Evolutionary conservation across 106 monocot species (phyloP), one percentile per base, ranked within the genome.

Genomic region (Dendrobium officinale): DNA sequence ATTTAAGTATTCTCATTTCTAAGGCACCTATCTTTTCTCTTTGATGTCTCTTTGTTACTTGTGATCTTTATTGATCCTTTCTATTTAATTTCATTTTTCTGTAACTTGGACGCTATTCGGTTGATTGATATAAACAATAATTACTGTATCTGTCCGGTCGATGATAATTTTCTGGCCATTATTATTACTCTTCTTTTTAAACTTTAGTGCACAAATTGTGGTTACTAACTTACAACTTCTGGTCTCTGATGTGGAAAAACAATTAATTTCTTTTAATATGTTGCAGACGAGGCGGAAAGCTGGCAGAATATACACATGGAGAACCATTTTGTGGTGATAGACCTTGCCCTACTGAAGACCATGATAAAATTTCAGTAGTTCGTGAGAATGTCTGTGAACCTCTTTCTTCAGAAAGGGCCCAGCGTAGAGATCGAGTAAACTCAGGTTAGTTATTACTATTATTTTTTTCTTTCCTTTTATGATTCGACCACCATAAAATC

Each of bases 201-300:
- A 70, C 33, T 16, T 70, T 70, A 6, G 6, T 6, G 22, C 24
- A 66, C 26, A 66, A 66, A 24, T 66, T 26, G 24, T 66, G 24
- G 26, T 66, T 66, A 15, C 13, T 0, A 22, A 66, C 26, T 22
- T 26, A 4, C 26, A 6, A 26, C 64, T 24, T 24, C 64, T 66
- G 17, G 58, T 17, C 18, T 58, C 58, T 58, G n/a, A 58, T 58
- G 58, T 58, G 18, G 58, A 58, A 58, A 58, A 58, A 45, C 45
- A 45, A 58, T 58, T n/a, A 18, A 58, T 18, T 58, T 58, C 58
- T 17, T 78, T 29, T 41, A 20, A 18, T 70, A 72, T 20, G 44
- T 47, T 48, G 20, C 75, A 92, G 92, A 85, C 80, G 79, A 76
- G 81, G 78, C 72, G 89, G 83, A 41, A 86, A 86, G 81, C 81